Evolutionary conservation across 805 yeast species (phyloP).

Genomic region (Suhomyces xylopsoci): DNA sequence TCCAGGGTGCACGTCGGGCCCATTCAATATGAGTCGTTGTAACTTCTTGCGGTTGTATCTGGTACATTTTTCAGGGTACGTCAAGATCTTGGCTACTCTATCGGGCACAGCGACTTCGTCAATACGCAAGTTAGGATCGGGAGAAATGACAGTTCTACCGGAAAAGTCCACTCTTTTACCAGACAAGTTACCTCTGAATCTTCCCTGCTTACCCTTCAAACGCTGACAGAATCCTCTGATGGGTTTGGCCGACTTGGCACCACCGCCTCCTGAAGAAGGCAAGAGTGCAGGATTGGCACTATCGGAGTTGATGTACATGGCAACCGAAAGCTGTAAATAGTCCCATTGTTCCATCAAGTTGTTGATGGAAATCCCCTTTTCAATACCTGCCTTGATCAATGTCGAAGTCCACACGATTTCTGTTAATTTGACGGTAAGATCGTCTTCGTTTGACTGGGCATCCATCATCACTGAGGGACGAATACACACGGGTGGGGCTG

Average conservation of each 20-base stretch:
- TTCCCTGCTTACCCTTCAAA: conserved; percentile 96
- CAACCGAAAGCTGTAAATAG: conserved; percentile 88
- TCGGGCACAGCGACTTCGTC: conserved; percentile 99
- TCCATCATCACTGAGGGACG: conserved; percentile 96
- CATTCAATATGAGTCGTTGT: conserved; percentile 70
- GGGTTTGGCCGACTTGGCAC: conserved; percentile 59
- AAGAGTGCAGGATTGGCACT: conserved; percentile 77
- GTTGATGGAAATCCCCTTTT: conserved; percentile 89
- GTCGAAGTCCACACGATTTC: conserved; percentile 98
- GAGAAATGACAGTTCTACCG: conserved; percentile 97
- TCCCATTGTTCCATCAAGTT: conserved; percentile 99
- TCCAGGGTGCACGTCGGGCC: conserved; percentile 91
- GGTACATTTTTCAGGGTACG: conserved; percentile 94
- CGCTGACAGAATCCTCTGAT: conserved; percentile 97
- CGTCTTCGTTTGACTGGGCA: conserved; percentile 94
- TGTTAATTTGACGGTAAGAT: conserved; percentile 89
- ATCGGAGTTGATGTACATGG: conserved; percentile 96
- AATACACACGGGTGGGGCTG: conserved; percentile 98
- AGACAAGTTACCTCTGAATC: conserved; percentile 95
- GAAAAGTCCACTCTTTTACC: conserved; percentile 99
- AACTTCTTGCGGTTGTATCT: conserved; percentile 79
- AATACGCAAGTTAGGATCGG: conserved; percentile 91
- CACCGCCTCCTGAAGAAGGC: conserved; percentile 64
- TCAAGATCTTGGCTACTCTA: conserved; percentile 89
- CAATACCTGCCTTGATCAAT: conserved; percentile 88